Conservation (phyloP, 305 asterid genomes). For the Solanum hybrid region DNA sequence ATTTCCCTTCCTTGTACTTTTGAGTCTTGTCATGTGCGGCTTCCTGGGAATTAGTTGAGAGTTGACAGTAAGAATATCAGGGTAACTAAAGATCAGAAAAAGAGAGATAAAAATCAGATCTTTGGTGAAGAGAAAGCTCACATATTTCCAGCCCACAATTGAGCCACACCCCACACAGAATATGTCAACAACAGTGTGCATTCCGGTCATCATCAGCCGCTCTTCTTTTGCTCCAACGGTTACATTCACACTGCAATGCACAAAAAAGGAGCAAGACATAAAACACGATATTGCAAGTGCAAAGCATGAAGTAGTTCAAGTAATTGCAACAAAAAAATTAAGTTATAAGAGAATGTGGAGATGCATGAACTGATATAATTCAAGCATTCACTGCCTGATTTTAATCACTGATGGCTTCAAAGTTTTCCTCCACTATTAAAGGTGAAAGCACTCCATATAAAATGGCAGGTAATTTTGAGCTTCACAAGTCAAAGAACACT, state of each 20-base stretch:
- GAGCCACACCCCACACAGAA: slow-evolving; percentile 70
- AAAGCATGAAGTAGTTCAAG: background rate
- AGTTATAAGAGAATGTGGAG: background rate
- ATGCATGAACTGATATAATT: background rate
- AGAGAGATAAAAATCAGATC: background rate
- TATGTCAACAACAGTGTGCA: slow-evolving; percentile 66
- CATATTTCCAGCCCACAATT: slow-evolving; percentile 56
- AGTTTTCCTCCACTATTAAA: background rate
- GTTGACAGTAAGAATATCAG: background rate
- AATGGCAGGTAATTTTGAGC: background rate
- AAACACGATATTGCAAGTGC: slow-evolving; percentile 1
- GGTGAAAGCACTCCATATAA: background rate
- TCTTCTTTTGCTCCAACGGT: slow-evolving; percentile 56
- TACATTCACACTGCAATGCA: slow-evolving; percentile 43
- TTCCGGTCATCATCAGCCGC: slow-evolving; percentile 59
- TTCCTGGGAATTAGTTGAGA: slow-evolving; percentile 31
- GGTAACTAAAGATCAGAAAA: background rate
- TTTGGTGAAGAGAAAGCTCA: slow-evolving; percentile 2
- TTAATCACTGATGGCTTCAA: background rate
- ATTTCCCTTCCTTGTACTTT: slow-evolving; percentile 75
- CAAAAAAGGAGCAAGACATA: slow-evolving; percentile 15
- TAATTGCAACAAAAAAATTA: background rate
- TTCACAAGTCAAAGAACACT: slow-evolving; percentile 21
- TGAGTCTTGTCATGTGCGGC: slow-evolving; percentile 51
- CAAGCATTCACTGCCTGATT: background rate